These are phyloP conservation scores for Cavenderia fasciculata DNA, from an alignment of 78 protist genomes.

Conservation along the genomic window DNA sequence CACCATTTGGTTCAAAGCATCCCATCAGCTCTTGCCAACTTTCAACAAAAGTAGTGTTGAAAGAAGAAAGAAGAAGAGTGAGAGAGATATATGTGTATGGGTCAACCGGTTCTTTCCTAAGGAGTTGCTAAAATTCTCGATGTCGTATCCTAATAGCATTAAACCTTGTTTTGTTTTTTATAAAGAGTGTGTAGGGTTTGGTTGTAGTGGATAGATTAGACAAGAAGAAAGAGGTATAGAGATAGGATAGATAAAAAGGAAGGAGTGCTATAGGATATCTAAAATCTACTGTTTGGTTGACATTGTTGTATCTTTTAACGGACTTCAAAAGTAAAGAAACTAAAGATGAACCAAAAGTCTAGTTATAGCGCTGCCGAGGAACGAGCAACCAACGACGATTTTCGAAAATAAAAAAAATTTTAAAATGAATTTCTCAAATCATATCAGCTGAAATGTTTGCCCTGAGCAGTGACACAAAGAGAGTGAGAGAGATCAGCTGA, in stretches of 20 bases:
- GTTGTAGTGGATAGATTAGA: too few relatives aligned
- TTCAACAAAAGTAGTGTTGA: neutral
- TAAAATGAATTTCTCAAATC: neutral
- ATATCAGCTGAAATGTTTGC: neutral
- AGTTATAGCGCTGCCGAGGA: too few relatives aligned
- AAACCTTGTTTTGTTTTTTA: too few relatives aligned
- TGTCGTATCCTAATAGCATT: too few relatives aligned
- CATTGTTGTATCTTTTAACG: constrained; percentile 11
- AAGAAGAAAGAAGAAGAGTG: neutral
- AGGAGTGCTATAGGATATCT: neutral
- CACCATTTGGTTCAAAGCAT: neutral
- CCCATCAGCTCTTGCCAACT: neutral
- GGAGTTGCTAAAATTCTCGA: constrained; percentile 66
- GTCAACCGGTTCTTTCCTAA: constrained; percentile 63
- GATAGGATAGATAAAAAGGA: neutral
- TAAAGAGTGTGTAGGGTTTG: too few relatives aligned
- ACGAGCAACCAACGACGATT: neutral
- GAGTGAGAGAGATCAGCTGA: neutral
- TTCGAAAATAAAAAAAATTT: neutral
- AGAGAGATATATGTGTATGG: neutral
- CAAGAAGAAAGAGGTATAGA: too few relatives aligned
- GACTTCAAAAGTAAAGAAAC: neutral
- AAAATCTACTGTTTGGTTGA: constrained; percentile 48
- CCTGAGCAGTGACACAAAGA: too few relatives aligned
- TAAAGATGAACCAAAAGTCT: neutral